A percentile compares a stretch with the other conserved stretches of the same genome.
Evolutionary conservation across 1,284 basidiomycete genomes (phyloP).

Genomic region (Malassezia vespertilionis): DNA sequence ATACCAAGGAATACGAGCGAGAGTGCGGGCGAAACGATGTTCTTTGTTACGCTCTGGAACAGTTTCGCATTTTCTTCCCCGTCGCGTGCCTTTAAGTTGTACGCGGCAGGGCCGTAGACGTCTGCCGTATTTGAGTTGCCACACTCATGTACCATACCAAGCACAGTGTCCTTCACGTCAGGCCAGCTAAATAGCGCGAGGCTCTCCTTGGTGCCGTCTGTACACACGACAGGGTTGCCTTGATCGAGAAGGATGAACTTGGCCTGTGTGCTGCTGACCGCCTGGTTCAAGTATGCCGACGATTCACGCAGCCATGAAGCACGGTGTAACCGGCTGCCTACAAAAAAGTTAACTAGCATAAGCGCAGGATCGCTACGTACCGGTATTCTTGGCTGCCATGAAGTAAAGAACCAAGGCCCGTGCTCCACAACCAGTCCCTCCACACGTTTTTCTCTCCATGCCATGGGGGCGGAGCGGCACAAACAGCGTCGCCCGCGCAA

Average conservation of each 20-base stretch:
- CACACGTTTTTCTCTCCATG: no score
- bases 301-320: conserved; percentile 44
- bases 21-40: conserved; percentile 23
- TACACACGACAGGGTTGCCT: conserved; percentile 42
- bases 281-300: conserved; percentile 42
- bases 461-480: no score
- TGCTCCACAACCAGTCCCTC: no score
- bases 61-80: conserved; percentile 12
- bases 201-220: conserved; percentile 9
- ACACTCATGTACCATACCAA: conserved; percentile 20
- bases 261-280: conserved; percentile 33
- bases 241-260: conserved; percentile 42
- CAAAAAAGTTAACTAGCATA: conserved; percentile 36
- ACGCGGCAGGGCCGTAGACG: conserved; percentile 33
- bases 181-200: conserved; percentile 41
- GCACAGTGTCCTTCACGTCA: conserved; percentile 31
- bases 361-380: no score
- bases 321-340: conserved; percentile 35
- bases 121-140: conserved; percentile 6
- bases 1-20: conserved; percentile 40
- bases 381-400: no score
- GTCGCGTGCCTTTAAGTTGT: conserved; percentile 17
- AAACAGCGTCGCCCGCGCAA: conserved; percentile 41
- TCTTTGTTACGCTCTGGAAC: conserved; percentile 25
- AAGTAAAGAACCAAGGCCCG: no score